A percentile compares a stretch with the other conserved stretches of the same genome.
Evolutionary conservation across 1,284 basidiomycete species (phyloP).

Genomic region (Rugosomyces carneus): DNA sequence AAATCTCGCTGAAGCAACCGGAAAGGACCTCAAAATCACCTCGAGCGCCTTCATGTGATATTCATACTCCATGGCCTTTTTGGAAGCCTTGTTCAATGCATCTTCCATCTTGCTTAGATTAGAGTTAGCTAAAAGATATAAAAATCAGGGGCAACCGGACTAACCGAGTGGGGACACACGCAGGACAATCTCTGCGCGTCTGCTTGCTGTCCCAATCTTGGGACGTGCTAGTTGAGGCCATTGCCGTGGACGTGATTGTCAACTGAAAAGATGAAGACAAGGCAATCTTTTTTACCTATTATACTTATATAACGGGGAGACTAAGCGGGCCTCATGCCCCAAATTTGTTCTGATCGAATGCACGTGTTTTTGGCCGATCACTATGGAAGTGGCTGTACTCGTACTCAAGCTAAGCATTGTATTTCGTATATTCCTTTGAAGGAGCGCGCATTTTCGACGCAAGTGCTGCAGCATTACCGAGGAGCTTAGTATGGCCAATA

Average conservation of each 20-base stretch:
- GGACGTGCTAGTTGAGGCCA: constrained; percentile 18
- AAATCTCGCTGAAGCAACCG: constrained; percentile 7
- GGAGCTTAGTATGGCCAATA: no score
- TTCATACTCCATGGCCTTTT: constrained; percentile 51
- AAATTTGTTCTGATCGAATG: constrained; percentile 24
- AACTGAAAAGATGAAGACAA: constrained; percentile 4
- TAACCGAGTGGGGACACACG: constrained; percentile 24
- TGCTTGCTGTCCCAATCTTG: constrained; percentile 12
- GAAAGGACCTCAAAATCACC: constrained; percentile 30
- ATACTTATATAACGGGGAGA: constrained; percentile 10
- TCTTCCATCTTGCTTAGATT: constrained; percentile 36
- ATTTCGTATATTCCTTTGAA: no score
- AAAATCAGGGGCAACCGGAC: constrained; percentile 11
- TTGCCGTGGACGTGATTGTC: constrained; percentile 5
- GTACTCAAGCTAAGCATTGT: no score
- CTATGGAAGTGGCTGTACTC: constrained; percentile 4
- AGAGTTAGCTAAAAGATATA: constrained; percentile 4
- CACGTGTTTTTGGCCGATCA: constrained; percentile 23
- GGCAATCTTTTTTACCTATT: no score
- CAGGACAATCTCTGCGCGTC: constrained; percentile 9
- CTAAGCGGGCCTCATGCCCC: constrained; percentile 21
- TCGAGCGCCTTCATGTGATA: constrained; percentile 65
- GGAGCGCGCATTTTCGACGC: no score
- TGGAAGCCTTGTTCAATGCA: constrained; percentile 41
- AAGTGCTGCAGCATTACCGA: no score